A percentile compares a stretch with the other conserved stretches of the same genome.
These are phyloP conservation scores for Calonectria naviculata DNA, from an alignment of 2,329 filamentous ascomycete genomes.

Conservation along the genomic window DNA sequence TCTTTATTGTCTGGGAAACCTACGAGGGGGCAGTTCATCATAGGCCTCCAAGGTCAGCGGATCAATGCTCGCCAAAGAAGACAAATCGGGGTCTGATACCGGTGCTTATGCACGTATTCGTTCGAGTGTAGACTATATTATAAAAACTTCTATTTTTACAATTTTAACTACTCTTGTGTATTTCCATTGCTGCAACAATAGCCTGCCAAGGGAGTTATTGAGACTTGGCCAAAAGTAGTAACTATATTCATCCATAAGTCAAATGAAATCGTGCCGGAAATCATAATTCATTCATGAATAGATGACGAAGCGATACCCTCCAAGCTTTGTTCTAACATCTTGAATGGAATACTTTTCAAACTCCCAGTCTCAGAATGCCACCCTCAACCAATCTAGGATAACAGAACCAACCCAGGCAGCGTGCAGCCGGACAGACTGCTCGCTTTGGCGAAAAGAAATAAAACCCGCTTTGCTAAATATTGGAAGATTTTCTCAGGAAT, in stretches of 20 bases:
- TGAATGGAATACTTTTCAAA: neutral
- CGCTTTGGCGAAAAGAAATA: neutral
- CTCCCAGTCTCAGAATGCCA: neutral
- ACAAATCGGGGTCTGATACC: neutral
- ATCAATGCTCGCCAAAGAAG: neutral
- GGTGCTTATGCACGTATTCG: neutral
- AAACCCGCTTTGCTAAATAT: neutral
- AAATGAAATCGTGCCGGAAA: neutral
- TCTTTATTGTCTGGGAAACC: neutral
- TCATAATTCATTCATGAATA: neutral
- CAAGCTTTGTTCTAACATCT: neutral
- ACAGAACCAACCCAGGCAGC: neutral
- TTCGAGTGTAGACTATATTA: neutral
- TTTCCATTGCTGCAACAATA: neutral
- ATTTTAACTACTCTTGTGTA: neutral
- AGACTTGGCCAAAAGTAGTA: neutral
- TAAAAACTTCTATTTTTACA: neutral
- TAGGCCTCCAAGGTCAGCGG: neutral
- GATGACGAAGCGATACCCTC: neutral
- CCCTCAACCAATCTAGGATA: neutral
- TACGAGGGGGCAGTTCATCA: neutral
- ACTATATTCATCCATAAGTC: neutral
- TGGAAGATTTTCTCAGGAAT: conserved; percentile 26
- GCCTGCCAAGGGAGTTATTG: neutral
- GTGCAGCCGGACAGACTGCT: neutral